Evolutionary conservation across 257 asterid genomes (phyloP).

Genomic region (Solanum chmielewskii): DNA sequence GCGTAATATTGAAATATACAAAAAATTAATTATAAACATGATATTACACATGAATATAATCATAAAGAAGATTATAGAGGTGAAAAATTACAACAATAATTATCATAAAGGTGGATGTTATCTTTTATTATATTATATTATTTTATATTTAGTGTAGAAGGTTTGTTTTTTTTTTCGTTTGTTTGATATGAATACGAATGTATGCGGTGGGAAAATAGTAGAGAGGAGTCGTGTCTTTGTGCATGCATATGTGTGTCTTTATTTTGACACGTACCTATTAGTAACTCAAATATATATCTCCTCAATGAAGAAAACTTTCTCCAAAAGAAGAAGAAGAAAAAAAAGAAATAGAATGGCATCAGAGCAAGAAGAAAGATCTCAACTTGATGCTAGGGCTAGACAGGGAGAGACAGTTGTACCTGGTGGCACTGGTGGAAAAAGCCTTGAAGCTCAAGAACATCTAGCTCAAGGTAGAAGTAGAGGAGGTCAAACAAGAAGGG

Average conservation of each 20-base stretch:
- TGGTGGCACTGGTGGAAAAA: conserved; percentile 86
- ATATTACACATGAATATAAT: too few relatives aligned
- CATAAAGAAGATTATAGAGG: too few relatives aligned
- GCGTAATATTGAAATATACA: accelerated
- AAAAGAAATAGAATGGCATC: conserved; percentile 27
- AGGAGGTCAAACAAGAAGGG: conserved; percentile 61
- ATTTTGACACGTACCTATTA: background rate
- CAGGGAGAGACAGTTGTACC: conserved; percentile 67
- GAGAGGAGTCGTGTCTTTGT: background rate
- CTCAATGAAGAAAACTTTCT: background rate
- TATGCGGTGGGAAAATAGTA: background rate
- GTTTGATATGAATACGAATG: background rate
- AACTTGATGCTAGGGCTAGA: conserved; percentile 55
- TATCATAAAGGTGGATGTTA: too few relatives aligned
- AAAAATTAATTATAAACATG: too few relatives aligned
- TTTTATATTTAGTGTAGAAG: too few relatives aligned
- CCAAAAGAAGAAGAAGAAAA: background rate
- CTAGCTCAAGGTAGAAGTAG: conserved; percentile 67
- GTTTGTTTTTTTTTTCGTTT: too few relatives aligned
- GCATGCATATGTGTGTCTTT: background rate
- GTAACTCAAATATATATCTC: background rate
- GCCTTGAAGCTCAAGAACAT: conserved; percentile 70
- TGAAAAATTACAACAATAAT: accelerated
- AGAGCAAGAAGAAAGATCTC: conserved; percentile 28
- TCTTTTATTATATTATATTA: too few relatives aligned